These are phyloP conservation scores for Amanita subjunquillea DNA, from an alignment of 768 basidiomycete species.

Conservation along the genomic window DNA sequence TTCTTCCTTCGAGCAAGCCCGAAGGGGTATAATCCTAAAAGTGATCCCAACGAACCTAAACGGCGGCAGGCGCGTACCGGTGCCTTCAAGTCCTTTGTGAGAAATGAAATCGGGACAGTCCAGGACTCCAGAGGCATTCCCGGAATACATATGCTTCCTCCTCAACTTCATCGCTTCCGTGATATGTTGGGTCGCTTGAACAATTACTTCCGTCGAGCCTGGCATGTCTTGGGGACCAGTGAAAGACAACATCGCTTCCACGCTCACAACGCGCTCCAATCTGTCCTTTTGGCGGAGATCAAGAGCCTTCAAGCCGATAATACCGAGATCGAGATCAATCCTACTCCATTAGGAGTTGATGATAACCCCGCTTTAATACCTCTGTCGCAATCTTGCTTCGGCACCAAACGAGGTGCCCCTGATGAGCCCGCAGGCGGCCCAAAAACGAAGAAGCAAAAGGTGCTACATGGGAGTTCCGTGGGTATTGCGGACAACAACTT, in stretches of 20 bases:
- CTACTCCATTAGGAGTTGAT: constrained; percentile 2
- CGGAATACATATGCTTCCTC: neutral
- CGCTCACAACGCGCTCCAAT: neutral
- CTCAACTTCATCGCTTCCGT: constrained; percentile 2
- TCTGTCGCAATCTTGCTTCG: constrained; percentile 1
- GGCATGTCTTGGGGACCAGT: constrained; percentile 3
- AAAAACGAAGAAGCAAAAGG: constrained; percentile 2
- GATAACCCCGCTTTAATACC: constrained; percentile 1
- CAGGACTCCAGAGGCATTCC: constrained; percentile 1
- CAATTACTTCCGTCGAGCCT: constrained; percentile 1
- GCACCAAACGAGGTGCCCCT: neutral
- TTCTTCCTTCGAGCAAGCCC: constrained; percentile 1
- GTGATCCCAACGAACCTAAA: neutral
- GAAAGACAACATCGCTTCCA: constrained; percentile 3
- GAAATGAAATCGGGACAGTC: neutral
- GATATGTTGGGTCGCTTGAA: neutral
- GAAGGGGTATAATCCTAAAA: constrained; percentile 1
- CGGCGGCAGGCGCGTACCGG: neutral
- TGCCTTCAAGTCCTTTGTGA: constrained; percentile 2
- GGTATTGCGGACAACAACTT: neutral
- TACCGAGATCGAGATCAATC: neutral
- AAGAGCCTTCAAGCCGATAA: constrained; percentile 1
- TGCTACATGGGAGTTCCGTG: neutral
- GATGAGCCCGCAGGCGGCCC: neutral
- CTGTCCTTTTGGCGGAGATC: constrained; percentile 1